phyloP scores from a whole-genome alignment of 108 stramenopile species.

The Skeletonema tropicum region DNA sequence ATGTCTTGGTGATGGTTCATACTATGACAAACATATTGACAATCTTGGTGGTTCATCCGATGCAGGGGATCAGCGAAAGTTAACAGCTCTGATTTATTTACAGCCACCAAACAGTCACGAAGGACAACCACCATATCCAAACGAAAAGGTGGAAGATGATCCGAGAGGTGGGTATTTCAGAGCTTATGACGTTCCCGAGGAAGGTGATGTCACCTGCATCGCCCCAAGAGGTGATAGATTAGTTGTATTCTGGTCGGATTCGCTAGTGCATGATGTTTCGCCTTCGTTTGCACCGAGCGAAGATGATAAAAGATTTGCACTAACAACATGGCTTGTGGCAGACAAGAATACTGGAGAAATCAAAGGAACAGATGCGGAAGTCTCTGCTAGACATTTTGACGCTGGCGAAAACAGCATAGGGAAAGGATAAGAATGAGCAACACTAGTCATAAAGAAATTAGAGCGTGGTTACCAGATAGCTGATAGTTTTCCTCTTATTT shows the following conservation, averaged over 20 bases:
- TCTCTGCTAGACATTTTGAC: constrained; percentile 33
- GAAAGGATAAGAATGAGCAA: not conserved
- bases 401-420: constrained; percentile 2
- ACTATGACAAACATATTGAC: constrained; percentile 44
- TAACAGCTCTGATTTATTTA: constrained; percentile 37
- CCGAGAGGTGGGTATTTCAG: constrained; percentile 40
- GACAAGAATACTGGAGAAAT: constrained; percentile 18
- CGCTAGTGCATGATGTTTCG: constrained; percentile 40
- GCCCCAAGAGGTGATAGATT: constrained; percentile 38
- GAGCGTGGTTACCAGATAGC: too few species aligned
- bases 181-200: constrained; percentile 31
- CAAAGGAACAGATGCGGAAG: constrained; percentile 23
- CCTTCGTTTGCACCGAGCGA: constrained; percentile 29
- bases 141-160: constrained; percentile 38
- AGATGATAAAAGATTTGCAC: constrained; percentile 26
- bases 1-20: constrained; percentile 38
- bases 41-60: constrained; percentile 30
- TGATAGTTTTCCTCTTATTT: too few species aligned
- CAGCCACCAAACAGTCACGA: constrained; percentile 28
- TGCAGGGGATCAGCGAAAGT: constrained; percentile 31
- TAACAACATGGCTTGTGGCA: constrained; percentile 36
- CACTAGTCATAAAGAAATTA: too few species aligned
- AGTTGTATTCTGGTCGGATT: constrained; percentile 36
- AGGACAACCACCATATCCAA: constrained; percentile 16
- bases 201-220: constrained; percentile 20